Conservation (phyloP, 164 flowering plant species). For the Tinospora cordifolia region DNA sequence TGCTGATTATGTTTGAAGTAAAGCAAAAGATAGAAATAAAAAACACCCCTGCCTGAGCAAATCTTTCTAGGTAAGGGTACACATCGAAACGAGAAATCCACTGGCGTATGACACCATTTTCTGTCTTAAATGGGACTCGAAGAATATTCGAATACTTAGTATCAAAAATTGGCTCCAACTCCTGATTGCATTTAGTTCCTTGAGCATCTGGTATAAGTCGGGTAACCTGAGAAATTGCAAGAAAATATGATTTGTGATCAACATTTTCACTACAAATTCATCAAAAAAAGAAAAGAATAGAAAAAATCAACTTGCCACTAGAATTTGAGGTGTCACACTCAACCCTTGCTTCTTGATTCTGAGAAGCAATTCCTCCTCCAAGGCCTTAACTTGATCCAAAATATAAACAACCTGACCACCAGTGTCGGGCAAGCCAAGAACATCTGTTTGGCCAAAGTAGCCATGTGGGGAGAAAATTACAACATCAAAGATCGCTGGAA, state of each 20-base stretch:
- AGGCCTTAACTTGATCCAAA: constrained; percentile 88
- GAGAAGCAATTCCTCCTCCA: constrained; percentile 75
- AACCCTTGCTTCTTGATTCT: constrained; percentile 84
- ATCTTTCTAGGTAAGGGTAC: constrained; percentile 87
- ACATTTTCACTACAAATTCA: not conserved
- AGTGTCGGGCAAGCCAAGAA: constrained; percentile 95
- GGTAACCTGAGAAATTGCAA: constrained; percentile 45
- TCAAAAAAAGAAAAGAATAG: no score
- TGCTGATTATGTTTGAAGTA: not conserved
- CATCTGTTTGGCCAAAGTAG: constrained; percentile 85
- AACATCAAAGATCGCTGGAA: constrained; percentile 65
- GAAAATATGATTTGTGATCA: not conserved
- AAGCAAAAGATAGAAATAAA: not conserved
- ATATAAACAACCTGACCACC: constrained; percentile 99
- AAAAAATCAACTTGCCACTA: constrained; percentile 51
- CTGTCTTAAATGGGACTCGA: constrained; percentile 76
- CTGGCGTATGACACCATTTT: constrained; percentile 52
- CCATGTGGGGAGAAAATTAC: constrained; percentile 92
- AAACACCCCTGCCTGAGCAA: constrained; percentile 50
- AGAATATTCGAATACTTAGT: constrained; percentile 78
- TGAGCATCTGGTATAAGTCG: constrained; percentile 84
- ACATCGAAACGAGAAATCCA: constrained; percentile 96
- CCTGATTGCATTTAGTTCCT: constrained; percentile 85
- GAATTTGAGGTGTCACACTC: constrained; percentile 66
- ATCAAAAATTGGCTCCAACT: constrained; percentile 52